phyloP scores from a whole-genome alignment of 2,329 filamentous ascomycete genomes.

The Colletotrichum orchidophilum region DNA sequence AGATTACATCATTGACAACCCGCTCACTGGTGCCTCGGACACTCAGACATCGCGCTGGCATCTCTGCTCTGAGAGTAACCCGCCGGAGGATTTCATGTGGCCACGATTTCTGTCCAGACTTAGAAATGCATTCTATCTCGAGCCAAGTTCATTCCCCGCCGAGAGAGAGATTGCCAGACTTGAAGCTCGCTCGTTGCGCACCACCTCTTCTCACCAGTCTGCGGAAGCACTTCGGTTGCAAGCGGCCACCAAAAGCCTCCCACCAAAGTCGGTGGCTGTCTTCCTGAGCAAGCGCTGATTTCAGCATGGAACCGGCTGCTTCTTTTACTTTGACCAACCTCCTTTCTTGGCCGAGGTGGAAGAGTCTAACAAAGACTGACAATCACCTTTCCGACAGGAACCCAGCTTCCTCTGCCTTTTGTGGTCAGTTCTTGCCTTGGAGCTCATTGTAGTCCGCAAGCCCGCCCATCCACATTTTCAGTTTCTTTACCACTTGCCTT shows the following conservation, averaged over 20 bases:
- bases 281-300: background rate
- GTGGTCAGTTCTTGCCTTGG: background rate
- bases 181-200: background rate
- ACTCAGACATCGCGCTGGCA: background rate
- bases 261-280: background rate
- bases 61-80: background rate
- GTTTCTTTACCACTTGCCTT: background rate
- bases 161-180: background rate
- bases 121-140: background rate
- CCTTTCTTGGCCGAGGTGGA: background rate
- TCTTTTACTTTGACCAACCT: background rate
- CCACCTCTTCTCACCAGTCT: background rate
- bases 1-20: constrained; percentile 14
- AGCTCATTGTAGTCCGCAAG: background rate
- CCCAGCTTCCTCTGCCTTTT: background rate
- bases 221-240: background rate
- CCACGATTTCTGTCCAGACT: background rate
- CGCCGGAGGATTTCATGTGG: background rate
- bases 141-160: background rate
- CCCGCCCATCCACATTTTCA: background rate
- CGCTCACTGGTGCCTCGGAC: background rate
- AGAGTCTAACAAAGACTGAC: background rate
- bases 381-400: background rate
- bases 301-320: background rate
- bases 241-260: background rate